These are phyloP conservation scores for Benincasa hispida DNA, from an alignment of 306 rosid genomes.

Conservation along the genomic window DNA sequence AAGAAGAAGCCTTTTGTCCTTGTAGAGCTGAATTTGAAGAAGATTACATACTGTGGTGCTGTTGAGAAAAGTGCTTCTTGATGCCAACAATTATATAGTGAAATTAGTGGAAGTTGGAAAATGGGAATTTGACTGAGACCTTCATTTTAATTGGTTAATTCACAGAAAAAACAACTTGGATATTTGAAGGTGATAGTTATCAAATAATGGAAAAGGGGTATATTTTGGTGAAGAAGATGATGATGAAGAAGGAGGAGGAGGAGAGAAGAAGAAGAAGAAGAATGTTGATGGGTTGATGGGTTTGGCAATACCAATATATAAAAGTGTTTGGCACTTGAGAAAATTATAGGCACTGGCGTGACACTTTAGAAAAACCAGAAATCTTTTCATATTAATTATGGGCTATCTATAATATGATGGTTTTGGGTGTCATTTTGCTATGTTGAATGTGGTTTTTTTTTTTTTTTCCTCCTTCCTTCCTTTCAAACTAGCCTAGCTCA, in stretches of 20 bases:
- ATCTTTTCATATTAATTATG: not conserved
- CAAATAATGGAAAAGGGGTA: not conserved
- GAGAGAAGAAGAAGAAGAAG: not conserved
- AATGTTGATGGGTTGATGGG: not conserved
- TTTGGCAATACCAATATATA: not conserved
- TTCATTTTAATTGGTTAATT: not conserved
- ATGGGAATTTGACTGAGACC: slow-evolving; percentile 1
- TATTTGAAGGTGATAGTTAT: not conserved
- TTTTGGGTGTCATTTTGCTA: too few species aligned
- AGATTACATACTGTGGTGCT: not conserved
- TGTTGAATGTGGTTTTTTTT: too few species aligned
- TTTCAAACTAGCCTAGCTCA: too few species aligned
- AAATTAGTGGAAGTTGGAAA: not conserved
- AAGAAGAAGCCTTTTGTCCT: not conserved
- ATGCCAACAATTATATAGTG: not conserved
- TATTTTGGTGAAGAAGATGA: not conserved
- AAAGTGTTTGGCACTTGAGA: not conserved
- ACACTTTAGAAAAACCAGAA: not conserved
- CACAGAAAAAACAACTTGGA: not conserved
- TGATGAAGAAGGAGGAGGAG: not conserved
- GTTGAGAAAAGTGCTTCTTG: not conserved
- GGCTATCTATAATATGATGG: not conserved
- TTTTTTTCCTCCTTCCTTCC: too few species aligned
- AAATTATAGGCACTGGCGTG: not conserved
- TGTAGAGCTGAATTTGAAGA: not conserved